A percentile compares a stretch with the other conserved stretches of the same genome.
These are phyloP conservation scores for Taiozyma sp. DNA, from an alignment of 1,139 yeast species.

Conservation along the genomic window DNA sequence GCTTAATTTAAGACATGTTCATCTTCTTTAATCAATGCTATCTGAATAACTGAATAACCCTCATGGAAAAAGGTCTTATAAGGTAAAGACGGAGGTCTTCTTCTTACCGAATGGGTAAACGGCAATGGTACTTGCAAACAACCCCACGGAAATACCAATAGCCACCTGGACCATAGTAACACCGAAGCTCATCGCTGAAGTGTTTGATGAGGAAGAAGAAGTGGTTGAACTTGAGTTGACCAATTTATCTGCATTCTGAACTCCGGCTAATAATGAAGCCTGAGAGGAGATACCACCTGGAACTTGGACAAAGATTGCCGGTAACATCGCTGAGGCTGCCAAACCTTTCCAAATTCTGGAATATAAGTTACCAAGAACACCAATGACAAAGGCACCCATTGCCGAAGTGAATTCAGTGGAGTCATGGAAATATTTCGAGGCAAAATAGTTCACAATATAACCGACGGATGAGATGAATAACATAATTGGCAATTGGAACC, in stretches of 20 bases:
- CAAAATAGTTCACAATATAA: slow-evolving; percentile 79
- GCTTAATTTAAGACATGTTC: too few species aligned
- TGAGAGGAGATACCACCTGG: slow-evolving; percentile 94
- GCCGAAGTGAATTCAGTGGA: slow-evolving; percentile 86
- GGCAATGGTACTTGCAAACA: slow-evolving; percentile 84
- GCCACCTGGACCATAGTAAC: slow-evolving; percentile 90
- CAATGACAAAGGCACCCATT: slow-evolving; percentile 86
- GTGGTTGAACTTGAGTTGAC: slow-evolving; percentile 36
- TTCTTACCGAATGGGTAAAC: slow-evolving; percentile 91
- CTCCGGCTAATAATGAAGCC: slow-evolving; percentile 77
- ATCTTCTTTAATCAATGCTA: not conserved
- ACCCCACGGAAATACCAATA: slow-evolving; percentile 89
- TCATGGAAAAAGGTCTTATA: slow-evolving; percentile 33
- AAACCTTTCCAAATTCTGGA: slow-evolving; percentile 88
- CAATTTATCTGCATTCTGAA: slow-evolving; percentile 67
- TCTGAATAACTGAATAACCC: not conserved
- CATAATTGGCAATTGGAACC: slow-evolving; percentile 81
- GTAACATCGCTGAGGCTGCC: slow-evolving; percentile 94
- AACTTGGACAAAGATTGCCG: slow-evolving; percentile 91
- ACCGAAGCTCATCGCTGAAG: slow-evolving; percentile 54
- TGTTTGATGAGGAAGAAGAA: slow-evolving; percentile 22
- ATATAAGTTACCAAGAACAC: slow-evolving; percentile 83
- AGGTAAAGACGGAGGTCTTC: slow-evolving; percentile 80
- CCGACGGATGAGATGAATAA: slow-evolving; percentile 70
- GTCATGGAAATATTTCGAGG: slow-evolving; percentile 64